These are phyloP conservation scores for Rhizoclosmatium sp. DNA, from an alignment of 192 early-diverging fungal genomes.

Conservation along the genomic window DNA sequence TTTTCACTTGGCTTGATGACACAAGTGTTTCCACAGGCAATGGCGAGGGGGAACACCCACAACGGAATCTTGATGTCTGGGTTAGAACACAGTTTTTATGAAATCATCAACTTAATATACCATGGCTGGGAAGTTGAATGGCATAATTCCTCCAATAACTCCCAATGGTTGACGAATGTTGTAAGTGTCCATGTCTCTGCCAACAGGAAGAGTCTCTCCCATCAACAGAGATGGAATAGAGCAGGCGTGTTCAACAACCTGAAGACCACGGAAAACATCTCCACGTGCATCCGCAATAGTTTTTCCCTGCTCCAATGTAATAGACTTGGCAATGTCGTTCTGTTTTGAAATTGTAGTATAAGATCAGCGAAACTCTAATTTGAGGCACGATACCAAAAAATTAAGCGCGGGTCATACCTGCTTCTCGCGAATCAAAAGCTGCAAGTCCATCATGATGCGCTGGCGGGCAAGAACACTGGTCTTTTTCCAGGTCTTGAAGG, in stretches of 20 bases:
- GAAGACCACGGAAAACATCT: constrained; percentile 40
- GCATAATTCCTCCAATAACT: constrained; percentile 91
- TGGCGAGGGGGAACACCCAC: constrained; percentile 97
- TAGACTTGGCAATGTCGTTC: constrained; percentile 81
- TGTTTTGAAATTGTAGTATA: background rate
- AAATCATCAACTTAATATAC: constrained; percentile 23
- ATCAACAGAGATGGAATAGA: constrained; percentile 80
- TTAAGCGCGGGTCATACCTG: constrained; percentile 46
- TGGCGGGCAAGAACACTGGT: constrained; percentile 84
- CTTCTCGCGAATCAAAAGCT: constrained; percentile 80
- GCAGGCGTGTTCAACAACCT: constrained; percentile 79
- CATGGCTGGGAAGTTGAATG: constrained; percentile 99
- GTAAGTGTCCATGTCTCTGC: constrained; percentile 96
- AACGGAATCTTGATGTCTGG: constrained; percentile 53
- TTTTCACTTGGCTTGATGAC: constrained; percentile 94
- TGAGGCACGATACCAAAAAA: background rate
- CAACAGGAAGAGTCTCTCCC: constrained; percentile 84
- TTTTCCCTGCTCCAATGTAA: constrained; percentile 92
- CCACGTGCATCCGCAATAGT: constrained; percentile 85
- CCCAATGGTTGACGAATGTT: constrained; percentile 90
- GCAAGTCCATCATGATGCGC: constrained; percentile 90
- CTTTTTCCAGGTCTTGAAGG: constrained; percentile 89
- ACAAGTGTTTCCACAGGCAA: constrained; percentile 91
- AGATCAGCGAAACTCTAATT: background rate
- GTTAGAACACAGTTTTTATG: constrained; percentile 38